phyloP scores from a whole-genome alignment of 2,329 filamentous ascomycete species.

The Botrytis fragariae region DNA sequence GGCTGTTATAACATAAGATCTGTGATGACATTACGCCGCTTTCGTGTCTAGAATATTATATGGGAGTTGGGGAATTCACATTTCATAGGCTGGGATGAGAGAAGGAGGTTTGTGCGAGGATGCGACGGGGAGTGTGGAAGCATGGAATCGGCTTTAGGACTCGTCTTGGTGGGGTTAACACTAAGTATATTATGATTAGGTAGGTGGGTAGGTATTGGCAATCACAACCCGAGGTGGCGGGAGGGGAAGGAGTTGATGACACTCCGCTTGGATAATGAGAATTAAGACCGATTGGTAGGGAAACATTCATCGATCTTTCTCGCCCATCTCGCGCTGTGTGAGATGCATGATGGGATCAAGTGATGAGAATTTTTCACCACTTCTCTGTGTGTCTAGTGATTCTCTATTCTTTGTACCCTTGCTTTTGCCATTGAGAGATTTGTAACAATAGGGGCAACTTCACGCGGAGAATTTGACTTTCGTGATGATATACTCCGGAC shows the following conservation, averaged over 20 bases:
- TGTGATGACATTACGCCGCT: not conserved
- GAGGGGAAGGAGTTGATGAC: not conserved
- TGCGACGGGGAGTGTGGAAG: too few species aligned
- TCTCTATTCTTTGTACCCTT: too few species aligned
- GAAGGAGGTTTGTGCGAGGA: too few species aligned
- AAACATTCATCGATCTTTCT: not conserved
- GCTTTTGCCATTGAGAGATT: not conserved
- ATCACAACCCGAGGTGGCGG: not conserved
- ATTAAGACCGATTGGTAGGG: not conserved
- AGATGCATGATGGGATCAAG: not conserved
- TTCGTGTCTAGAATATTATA: not conserved
- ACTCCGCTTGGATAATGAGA: not conserved
- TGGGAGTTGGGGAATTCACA: not conserved
- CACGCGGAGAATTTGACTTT: too few species aligned
- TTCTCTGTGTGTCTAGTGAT: not conserved
- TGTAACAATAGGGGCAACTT: too few species aligned
- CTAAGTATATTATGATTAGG: not conserved
- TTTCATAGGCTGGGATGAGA: not conserved
- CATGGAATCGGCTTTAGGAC: not conserved
- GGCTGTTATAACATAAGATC: not conserved
- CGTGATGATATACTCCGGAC: not conserved
- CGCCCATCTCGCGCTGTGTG: not conserved
- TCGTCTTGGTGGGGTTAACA: not conserved
- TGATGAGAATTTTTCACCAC: not conserved
- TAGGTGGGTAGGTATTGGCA: not conserved